These are phyloP conservation scores for Papilionanthe hybrid DNA, from an alignment of 116 monocot species.

Conservation along the genomic window DNA sequence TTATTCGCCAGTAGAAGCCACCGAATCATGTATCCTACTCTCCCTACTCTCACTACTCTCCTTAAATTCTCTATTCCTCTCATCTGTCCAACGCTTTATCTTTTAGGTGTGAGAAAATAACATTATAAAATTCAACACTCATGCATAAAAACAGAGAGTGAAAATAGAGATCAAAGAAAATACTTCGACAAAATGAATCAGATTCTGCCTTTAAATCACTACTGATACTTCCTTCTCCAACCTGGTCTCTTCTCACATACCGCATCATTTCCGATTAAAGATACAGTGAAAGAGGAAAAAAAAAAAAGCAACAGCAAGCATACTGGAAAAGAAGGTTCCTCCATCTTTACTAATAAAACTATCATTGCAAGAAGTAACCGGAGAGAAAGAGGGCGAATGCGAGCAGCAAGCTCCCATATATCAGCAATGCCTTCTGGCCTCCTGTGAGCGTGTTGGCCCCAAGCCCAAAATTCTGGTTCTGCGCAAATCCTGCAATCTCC, in stretches of 20 bases:
- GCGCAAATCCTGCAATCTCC: slow-evolving; percentile 84
- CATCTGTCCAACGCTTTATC: no score
- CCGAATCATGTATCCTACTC: no score
- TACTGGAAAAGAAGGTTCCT: no score
- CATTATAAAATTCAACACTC: no score
- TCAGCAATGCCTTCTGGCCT: slow-evolving; percentile 73
- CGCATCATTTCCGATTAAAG: not conserved
- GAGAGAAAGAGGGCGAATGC: slow-evolving; percentile 64
- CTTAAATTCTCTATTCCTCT: no score
- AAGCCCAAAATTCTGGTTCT: slow-evolving; percentile 90
- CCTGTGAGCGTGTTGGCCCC: slow-evolving; percentile 78
- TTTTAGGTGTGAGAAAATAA: no score
- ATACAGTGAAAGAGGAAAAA: not conserved
- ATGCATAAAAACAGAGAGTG: no score
- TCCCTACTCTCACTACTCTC: no score
- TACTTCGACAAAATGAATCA: not conserved
- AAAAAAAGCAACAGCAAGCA: not conserved
- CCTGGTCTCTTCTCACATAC: no score
- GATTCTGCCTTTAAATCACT: not conserved
- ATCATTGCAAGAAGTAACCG: slow-evolving; percentile 86
- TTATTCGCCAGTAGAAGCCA: no score
- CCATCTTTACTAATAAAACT: not conserved
- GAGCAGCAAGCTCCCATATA: slow-evolving; percentile 68
- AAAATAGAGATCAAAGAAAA: no score
- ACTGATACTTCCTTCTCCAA: not conserved